Evolutionary conservation across 208 protist genomes (phyloP), one percentile per base, ranked within the genome.

Genomic region (Leishmania lainsoni): DNA sequence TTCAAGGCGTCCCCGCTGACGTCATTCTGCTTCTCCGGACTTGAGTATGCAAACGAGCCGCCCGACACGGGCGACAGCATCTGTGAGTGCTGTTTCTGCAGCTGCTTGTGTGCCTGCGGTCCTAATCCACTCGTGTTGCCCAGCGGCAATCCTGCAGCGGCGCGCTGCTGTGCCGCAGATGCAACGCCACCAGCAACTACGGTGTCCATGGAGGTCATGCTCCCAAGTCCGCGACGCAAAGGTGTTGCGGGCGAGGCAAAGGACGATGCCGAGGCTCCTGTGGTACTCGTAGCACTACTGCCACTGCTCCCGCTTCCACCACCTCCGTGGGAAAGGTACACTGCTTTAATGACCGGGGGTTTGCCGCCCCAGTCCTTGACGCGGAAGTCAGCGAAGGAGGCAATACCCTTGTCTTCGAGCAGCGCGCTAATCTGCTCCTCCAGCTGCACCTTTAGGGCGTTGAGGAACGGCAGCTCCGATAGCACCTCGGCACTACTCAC

Each of bases 381-480:
- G 42, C 84, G 87, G n/a, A 92, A 93, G 45, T 90, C 86, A 0
- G 91, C 89, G 61, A 88, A 93, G 35, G 89, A 85, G 20, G 94
- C 92, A 54, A 97, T 87, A 52, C 94, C 94, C 45, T 92, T 89
- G 80, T 97, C 94, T 72, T 97, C 92, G 51, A 97, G 84, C 45
- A 88, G 16, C n/a, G 92, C 94, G 56, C 89, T 91, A 56, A 97
- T 86, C 32, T 90, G 88, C 78, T 95, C 93, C 79, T 97, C 93
- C 48, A 95, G 45, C 39, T 87, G 85, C 16, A 66, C 78, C 61
- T 91, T 87, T 1, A 93, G 77, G 12, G 76, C 49, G 65, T 87
- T 87, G 39, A 82, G 70, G n/a, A 82, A 81, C 16, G 78, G 59
- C 48, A 82, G 26, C 56, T 82, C 81, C 0, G 80, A 80, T 4